phyloP scores from a whole-genome alignment of 2,329 filamentous ascomycete genomes.

The Colletotrichum lupini region DNA sequence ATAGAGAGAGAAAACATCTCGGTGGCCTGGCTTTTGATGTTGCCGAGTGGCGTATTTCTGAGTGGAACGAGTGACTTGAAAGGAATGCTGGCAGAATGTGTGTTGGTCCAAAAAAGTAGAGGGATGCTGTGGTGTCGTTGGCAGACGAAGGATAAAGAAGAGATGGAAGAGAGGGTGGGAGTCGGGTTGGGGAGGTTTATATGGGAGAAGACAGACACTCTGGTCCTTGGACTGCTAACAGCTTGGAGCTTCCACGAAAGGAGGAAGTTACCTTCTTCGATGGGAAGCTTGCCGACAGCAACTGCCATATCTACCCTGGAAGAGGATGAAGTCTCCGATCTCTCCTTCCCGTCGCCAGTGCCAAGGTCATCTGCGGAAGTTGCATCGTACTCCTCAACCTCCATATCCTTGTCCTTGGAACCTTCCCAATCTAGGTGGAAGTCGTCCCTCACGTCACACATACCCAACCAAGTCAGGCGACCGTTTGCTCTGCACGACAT shows the following conservation, averaged over 20 bases:
- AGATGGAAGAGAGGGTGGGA: background rate
- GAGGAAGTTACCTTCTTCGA: background rate
- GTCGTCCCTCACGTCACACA: background rate
- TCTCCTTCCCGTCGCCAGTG: too few species aligned
- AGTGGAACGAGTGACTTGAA: background rate
- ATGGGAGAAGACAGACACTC: background rate
- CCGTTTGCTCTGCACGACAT: background rate
- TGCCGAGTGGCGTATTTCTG: background rate
- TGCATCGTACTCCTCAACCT: background rate
- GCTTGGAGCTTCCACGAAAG: background rate
- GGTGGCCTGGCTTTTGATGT: background rate
- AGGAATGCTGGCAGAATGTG: background rate
- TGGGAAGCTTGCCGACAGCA: background rate
- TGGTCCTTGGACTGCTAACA: background rate
- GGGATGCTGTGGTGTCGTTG: background rate
- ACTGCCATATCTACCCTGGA: background rate
- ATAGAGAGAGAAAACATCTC: conserved; percentile 7
- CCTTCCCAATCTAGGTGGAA: background rate
- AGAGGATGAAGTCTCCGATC: too few species aligned
- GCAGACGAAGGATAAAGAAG: background rate
- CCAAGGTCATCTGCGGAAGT: background rate
- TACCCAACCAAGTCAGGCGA: background rate
- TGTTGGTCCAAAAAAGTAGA: conserved; percentile 4
- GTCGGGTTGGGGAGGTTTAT: background rate
- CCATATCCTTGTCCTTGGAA: background rate